phyloP scores from a whole-genome alignment of 2,329 filamentous ascomycete genomes.

The Cladosporium sp. region DNA sequence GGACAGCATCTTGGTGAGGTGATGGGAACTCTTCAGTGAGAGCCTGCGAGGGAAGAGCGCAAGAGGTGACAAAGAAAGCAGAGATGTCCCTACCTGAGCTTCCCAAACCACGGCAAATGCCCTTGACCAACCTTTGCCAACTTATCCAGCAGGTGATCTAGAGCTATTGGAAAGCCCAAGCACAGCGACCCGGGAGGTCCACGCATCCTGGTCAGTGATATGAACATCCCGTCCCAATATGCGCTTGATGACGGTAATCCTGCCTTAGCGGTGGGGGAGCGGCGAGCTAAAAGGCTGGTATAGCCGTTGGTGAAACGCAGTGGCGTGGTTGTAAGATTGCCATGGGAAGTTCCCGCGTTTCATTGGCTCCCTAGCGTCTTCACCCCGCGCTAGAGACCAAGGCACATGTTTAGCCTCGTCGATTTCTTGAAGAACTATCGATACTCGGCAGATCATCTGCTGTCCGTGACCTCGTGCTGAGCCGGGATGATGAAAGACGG shows the following conservation, averaged over 20 bases:
- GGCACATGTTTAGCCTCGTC: not conserved
- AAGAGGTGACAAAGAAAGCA: not conserved
- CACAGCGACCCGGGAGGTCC: constrained; percentile 3
- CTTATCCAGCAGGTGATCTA: too few species aligned
- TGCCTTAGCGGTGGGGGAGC: not conserved
- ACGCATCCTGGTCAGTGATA: not conserved
- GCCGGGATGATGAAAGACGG: not conserved
- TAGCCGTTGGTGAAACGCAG: constrained; percentile 10
- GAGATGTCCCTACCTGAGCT: not conserved
- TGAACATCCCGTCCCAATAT: constrained; percentile 8
- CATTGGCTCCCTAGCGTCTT: constrained; percentile 2
- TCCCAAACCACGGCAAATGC: not conserved
- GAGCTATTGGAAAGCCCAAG: not conserved
- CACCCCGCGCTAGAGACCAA: constrained; percentile 7
- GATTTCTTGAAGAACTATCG: too few species aligned
- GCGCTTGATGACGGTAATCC: not conserved
- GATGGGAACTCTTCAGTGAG: not conserved
- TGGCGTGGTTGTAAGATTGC: not conserved
- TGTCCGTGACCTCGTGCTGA: constrained; percentile 1
- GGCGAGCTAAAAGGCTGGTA: not conserved
- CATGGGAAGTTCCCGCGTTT: not conserved
- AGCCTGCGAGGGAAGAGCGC: not conserved
- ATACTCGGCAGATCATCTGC: too few species aligned
- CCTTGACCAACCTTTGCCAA: not conserved
- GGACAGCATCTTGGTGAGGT: not conserved